Conservation (phyloP, 2,329 filamentous ascomycete genomes). For the Fusarium subglutinans region DNA sequence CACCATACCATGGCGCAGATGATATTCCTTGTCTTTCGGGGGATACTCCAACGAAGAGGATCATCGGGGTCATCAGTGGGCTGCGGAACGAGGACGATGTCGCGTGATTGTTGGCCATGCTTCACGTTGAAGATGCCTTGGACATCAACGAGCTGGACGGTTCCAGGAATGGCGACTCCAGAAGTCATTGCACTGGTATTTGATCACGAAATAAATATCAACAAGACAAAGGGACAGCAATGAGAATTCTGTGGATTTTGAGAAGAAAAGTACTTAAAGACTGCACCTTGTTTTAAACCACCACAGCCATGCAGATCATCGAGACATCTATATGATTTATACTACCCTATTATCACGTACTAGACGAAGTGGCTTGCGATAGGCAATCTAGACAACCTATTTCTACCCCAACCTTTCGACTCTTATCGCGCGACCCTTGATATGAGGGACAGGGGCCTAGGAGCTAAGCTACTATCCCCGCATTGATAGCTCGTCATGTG, state of each 20-base stretch:
- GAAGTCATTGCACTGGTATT: background rate
- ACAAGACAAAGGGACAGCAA: background rate
- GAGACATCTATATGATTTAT: background rate
- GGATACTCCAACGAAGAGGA: constrained; percentile 32
- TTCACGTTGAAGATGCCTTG: constrained; percentile 28
- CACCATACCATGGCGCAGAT: constrained; percentile 39
- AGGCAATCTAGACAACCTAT: background rate
- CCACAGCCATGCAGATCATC: background rate
- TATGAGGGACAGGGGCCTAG: background rate
- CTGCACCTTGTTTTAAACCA: background rate
- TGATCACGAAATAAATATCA: background rate
- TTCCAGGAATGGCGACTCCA: constrained; percentile 24
- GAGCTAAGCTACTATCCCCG: background rate
- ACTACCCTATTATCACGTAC: background rate
- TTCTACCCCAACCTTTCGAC: constrained; percentile 4
- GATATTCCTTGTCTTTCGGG: constrained; percentile 36
- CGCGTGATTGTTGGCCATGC: constrained; percentile 24
- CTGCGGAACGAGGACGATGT: constrained; percentile 38
- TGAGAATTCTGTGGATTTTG: background rate
- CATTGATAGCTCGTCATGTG: constrained; percentile 1
- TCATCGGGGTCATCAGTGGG: constrained; percentile 39
- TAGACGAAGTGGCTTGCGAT: background rate
- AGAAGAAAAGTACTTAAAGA: no score
- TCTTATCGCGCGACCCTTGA: background rate
- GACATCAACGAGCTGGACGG: constrained; percentile 34